Conservation (phyloP, 495 filamentous ascomycete genomes). For the Ascodesmis nigricans region DNA sequence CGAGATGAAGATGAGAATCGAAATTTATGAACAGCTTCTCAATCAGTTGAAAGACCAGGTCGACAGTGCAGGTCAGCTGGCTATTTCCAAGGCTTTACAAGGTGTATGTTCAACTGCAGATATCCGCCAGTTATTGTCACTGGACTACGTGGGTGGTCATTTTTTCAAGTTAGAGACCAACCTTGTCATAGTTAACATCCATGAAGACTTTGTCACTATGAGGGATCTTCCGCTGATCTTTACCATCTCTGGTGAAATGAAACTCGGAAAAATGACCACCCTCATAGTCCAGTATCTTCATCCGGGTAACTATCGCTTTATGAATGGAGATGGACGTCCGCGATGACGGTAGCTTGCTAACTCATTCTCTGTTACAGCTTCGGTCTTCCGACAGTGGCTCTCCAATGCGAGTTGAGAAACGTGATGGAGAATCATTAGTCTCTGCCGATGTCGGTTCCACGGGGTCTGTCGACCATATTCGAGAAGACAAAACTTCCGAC, state of each 20-base stretch:
- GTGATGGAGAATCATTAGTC: conserved; percentile 19
- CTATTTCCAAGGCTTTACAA: conserved; percentile 22
- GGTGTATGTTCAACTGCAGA: conserved; percentile 10
- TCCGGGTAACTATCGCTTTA: neutral
- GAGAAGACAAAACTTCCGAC: conserved; percentile 36
- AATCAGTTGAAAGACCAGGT: conserved; percentile 26
- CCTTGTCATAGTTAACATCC: too few species aligned
- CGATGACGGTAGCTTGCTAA: too few species aligned
- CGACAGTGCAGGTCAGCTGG: conserved; percentile 30
- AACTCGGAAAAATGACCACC: too few species aligned
- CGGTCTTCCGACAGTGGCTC: conserved; percentile 1
- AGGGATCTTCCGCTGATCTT: too few species aligned
- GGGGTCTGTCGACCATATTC: conserved; percentile 36
- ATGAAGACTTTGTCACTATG: too few species aligned
- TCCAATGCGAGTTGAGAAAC: conserved; percentile 4
- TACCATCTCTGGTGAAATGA: too few species aligned
- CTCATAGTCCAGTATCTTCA: neutral
- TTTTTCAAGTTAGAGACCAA: too few species aligned
- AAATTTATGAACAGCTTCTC: conserved; percentile 26
- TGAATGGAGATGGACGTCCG: neutral
- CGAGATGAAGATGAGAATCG: conserved; percentile 29
- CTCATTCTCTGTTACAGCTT: too few species aligned
- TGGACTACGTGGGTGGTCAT: too few species aligned
- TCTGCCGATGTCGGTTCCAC: conserved; percentile 38
- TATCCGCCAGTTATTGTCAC: too few species aligned